These are phyloP conservation scores for Eremochloa ophiuroides DNA, from an alignment of 176 grass and related monocot genomes.

Conservation along the genomic window DNA sequence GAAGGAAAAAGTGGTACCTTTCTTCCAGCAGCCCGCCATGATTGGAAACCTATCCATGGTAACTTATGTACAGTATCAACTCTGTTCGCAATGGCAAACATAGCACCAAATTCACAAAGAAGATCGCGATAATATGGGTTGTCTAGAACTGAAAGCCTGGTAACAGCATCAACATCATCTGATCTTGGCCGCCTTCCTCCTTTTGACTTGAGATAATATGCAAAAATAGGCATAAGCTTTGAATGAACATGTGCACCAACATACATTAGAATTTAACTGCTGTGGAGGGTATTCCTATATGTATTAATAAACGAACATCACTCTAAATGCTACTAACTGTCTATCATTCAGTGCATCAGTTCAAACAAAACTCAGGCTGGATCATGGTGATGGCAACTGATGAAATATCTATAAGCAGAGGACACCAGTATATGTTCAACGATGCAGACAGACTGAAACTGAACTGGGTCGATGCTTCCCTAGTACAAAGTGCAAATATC, in stretches of 20 bases:
- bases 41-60: constrained; percentile 99
- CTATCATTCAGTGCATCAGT: background rate
- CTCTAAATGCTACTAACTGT: background rate
- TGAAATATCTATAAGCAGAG: background rate
- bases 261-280: constrained; percentile 4
- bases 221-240: constrained; percentile 28
- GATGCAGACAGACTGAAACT: background rate
- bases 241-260: constrained; percentile 1
- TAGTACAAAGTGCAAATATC: background rate
- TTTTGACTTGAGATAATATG: constrained; percentile 71
- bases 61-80: constrained; percentile 86
- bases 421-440: background rate
- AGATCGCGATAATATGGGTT: constrained; percentile 66
- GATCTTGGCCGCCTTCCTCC: constrained; percentile 70
- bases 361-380: background rate
- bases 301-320: background rate
- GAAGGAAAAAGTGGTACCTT: constrained; percentile 50
- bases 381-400: background rate
- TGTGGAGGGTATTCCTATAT: background rate
- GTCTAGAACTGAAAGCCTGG: constrained; percentile 67
- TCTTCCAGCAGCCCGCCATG: constrained; percentile 79
- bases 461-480: background rate
- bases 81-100: constrained; percentile 82
- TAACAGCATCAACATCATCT: constrained; percentile 87
- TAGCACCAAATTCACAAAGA: constrained; percentile 86